Percentiles rank a stretch among this genome's conserved stretches.
Evolutionary conservation across 148 eudicot species (phyloP).

Genomic region (Arctostaphylos glauca): DNA sequence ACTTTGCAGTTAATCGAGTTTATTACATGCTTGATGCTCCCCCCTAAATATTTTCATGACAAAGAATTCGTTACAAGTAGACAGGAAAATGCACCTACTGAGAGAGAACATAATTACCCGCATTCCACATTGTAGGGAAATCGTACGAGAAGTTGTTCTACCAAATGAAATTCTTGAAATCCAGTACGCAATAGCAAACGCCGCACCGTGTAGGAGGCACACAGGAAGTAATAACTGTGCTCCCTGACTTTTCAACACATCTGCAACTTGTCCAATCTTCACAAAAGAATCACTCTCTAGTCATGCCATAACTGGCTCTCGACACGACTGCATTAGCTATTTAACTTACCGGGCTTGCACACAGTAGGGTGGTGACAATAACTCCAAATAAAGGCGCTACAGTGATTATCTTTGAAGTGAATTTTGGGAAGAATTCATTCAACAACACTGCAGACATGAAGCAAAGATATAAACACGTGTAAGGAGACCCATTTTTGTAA

Average conservation of each 20-base stretch:
- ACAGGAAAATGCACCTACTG: neutral
- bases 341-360: conserved; percentile 95
- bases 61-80: neutral
- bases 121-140: conserved; percentile 99
- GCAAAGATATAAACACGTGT: conserved; percentile 2
- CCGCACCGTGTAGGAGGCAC: conserved; percentile 82
- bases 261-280: conserved; percentile 99
- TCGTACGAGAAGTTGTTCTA: conserved; percentile 97
- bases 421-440: conserved; percentile 92
- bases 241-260: conserved; percentile 91
- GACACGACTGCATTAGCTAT: neutral
- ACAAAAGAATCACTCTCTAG: conserved; percentile 1
- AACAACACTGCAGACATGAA: conserved; percentile 55
- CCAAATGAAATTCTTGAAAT: conserved; percentile 85
- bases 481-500: too few species aligned
- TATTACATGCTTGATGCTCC: neutral
- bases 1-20: neutral
- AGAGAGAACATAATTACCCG: conserved; percentile 49
- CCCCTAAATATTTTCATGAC: neutral
- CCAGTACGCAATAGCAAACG: conserved; percentile 79
- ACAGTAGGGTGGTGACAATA: conserved; percentile 89
- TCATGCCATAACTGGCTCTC: neutral
- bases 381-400: conserved; percentile 93
- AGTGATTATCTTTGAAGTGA: conserved; percentile 87
- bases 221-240: conserved; percentile 80